phyloP scores from a whole-genome alignment of 768 basidiomycete genomes.

The Lepiota brunneoincarnata region DNA sequence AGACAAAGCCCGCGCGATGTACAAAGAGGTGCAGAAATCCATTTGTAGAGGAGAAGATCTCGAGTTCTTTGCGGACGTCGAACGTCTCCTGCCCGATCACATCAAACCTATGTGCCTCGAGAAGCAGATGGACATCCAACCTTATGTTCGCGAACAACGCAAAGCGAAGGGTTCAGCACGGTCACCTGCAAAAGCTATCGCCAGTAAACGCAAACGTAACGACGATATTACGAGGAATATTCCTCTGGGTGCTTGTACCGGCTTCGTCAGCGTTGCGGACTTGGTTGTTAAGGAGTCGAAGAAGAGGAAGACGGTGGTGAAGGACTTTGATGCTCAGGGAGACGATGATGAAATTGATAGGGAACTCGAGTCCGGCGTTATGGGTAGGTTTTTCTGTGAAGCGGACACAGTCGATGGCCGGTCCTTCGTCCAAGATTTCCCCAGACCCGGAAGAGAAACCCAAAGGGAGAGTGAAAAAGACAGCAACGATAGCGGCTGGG shows the following conservation, averaged over 20 bases:
- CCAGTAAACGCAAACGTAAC: constrained; percentile 65
- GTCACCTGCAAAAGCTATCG: constrained; percentile 15
- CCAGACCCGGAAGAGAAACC: constrained; percentile 14
- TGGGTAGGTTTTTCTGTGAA: constrained; percentile 33
- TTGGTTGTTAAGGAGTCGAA: constrained; percentile 51
- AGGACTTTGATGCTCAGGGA: constrained; percentile 50
- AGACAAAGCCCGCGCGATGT: constrained; percentile 81
- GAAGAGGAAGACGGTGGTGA: constrained; percentile 42
- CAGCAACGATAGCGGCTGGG: constrained; percentile 30
- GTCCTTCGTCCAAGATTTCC: constrained; percentile 24
- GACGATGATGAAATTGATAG: constrained; percentile 68
- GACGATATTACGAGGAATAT: constrained; percentile 69
- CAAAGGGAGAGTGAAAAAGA: constrained; percentile 40
- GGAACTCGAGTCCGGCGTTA: constrained; percentile 60
- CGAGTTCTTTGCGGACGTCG: constrained; percentile 91
- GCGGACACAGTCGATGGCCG: constrained; percentile 47
- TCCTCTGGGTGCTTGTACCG: constrained; percentile 65
- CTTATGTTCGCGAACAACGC: constrained; percentile 56
- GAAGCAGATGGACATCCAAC: constrained; percentile 79
- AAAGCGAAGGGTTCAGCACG: constrained; percentile 29
- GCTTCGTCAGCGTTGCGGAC: constrained; percentile 69
- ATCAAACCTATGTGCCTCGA: constrained; percentile 76
- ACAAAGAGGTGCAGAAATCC: constrained; percentile 84
- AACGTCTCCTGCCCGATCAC: constrained; percentile 77
- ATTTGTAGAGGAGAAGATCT: constrained; percentile 85